phyloP scores from a whole-genome alignment of 495 filamentous ascomycete species.

The Tuber brumale region DNA sequence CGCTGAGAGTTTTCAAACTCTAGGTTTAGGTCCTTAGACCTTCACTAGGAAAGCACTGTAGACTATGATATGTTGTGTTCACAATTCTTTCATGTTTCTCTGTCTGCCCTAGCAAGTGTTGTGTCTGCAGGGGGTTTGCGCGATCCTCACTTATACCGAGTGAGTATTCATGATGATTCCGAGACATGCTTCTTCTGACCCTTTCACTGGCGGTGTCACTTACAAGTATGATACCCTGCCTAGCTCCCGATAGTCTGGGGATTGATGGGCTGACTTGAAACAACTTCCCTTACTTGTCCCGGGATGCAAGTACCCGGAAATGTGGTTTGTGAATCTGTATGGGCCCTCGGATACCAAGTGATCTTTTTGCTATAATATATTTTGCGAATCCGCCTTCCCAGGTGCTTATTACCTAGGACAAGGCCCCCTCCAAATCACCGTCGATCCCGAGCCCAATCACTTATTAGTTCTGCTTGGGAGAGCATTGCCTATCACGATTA shows the following conservation, averaged over 20 bases:
- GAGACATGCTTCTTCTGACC: not conserved
- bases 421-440: not conserved
- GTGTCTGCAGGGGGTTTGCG: not conserved
- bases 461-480: not conserved
- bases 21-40: not conserved
- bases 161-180: constrained; percentile 2
- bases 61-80: too few relatives aligned
- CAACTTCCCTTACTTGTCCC: not conserved
- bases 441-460: not conserved
- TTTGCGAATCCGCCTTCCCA: too few relatives aligned
- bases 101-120: not conserved
- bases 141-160: not conserved
- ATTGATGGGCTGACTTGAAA: not conserved
- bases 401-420: too few relatives aligned
- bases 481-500: not conserved
- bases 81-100: not conserved
- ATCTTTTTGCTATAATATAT: too few relatives aligned
- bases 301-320: too few relatives aligned
- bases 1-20: not conserved
- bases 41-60: too few relatives aligned
- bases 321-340: too few relatives aligned
- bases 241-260: not conserved
- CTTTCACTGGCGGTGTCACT: not conserved
- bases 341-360: too few relatives aligned
- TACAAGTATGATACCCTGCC: not conserved